Conservation (phyloP, 2,329 filamentous ascomycete genomes). For the Fusarium newnesense region DNA sequence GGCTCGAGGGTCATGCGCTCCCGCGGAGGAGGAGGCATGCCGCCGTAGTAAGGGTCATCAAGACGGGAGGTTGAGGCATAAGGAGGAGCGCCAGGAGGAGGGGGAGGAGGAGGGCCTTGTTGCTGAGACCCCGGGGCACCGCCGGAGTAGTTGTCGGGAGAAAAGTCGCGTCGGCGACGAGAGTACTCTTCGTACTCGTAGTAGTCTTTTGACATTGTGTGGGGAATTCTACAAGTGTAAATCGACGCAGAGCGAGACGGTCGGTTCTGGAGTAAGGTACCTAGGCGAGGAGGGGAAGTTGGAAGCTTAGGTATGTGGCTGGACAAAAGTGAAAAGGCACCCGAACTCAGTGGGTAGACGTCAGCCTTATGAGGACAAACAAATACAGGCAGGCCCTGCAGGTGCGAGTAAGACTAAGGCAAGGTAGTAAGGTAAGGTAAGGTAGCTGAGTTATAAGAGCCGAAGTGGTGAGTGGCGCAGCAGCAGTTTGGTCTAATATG, state of each 20-base stretch:
- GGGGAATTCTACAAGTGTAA: background rate
- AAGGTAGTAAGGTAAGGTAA: background rate
- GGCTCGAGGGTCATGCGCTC: constrained; percentile 47
- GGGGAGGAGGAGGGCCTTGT: constrained; percentile 31
- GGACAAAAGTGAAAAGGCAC: constrained; percentile 4
- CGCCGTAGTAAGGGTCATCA: constrained; percentile 41
- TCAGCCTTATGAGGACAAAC: constrained; percentile 28
- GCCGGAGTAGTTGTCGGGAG: constrained; percentile 48
- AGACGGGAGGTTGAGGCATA: constrained; percentile 40
- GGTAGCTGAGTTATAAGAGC: background rate
- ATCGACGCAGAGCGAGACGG: background rate
- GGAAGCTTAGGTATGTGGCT: constrained; percentile 15
- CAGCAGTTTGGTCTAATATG: background rate
- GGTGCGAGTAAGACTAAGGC: background rate
- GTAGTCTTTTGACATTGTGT: constrained; percentile 41
- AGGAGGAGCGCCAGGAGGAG: constrained; percentile 33
- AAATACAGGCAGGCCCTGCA: background rate
- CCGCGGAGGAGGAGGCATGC: constrained; percentile 32
- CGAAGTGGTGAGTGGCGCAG: constrained; percentile 12
- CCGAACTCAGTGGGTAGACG: background rate
- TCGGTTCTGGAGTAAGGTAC: background rate
- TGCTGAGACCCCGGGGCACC: constrained; percentile 36
- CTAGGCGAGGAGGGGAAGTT: background rate
- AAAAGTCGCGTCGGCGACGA: constrained; percentile 44
- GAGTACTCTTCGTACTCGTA: constrained; percentile 46